Percentiles rank a stretch among this genome's conserved stretches.
Conservation (phyloP, 768 basidiomycete species). For the Hypholoma fasciculare region DNA sequence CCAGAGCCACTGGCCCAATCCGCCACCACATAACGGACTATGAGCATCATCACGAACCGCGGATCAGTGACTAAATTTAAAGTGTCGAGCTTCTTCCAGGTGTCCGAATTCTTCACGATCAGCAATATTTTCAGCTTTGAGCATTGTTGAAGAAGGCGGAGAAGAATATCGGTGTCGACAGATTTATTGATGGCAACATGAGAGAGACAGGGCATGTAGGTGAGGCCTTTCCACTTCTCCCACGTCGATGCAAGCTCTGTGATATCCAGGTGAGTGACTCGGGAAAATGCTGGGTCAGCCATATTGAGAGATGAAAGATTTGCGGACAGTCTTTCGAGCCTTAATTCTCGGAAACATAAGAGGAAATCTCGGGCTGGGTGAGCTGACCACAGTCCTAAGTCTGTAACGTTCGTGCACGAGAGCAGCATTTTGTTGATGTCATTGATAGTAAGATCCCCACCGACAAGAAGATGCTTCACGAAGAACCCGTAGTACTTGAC, state of each 20-base stretch:
- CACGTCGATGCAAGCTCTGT: neutral
- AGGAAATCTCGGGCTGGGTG: neutral
- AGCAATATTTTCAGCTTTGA: neutral
- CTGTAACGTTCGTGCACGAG: constrained; percentile 2
- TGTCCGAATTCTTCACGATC: neutral
- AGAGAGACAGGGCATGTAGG: constrained; percentile 1
- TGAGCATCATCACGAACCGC: constrained; percentile 8
- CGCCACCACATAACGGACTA: neutral
- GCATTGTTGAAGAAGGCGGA: constrained; percentile 3
- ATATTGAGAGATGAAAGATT: neutral
- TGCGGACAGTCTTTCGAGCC: neutral
- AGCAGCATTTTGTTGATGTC: neutral
- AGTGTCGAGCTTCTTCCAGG: neutral
- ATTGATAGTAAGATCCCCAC: constrained; percentile 2
- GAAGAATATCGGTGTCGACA: neutral
- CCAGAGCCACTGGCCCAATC: constrained; percentile 3
- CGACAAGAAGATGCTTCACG: constrained; percentile 12
- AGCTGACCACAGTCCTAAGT: neutral
- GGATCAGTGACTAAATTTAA: constrained; percentile 1
- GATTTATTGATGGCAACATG: constrained; percentile 7
- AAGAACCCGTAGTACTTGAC: constrained; percentile 3
- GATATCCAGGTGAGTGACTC: constrained; percentile 8
- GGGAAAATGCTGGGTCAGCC: constrained; percentile 1
- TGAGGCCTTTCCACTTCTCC: neutral
- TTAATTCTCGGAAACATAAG: neutral